Conservation (phyloP, 148 eudicot genomes). For the Talinum fruticosum region DNA sequence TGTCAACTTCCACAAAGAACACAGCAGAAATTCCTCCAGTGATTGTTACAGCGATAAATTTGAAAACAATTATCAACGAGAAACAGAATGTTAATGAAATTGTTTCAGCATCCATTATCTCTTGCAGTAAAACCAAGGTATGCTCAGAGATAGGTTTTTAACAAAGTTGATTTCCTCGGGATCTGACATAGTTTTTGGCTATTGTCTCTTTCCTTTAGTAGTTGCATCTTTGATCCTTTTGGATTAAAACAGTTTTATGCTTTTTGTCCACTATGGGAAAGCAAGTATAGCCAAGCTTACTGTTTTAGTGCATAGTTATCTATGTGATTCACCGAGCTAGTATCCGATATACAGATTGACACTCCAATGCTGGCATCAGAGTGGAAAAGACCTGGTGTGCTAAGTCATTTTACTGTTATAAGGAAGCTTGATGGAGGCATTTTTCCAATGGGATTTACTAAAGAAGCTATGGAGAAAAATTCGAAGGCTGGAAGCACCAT, state of each 20-base stretch:
- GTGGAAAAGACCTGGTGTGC: conserved; percentile 77
- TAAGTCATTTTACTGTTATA: conserved; percentile 82
- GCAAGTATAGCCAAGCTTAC: not conserved
- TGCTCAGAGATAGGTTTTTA: not conserved
- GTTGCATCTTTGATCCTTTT: not conserved
- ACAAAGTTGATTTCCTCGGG: not conserved
- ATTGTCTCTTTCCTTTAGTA: conserved; percentile 1
- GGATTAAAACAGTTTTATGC: not conserved
- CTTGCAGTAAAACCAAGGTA: conserved; percentile 90
- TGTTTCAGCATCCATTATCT: conserved; percentile 85
- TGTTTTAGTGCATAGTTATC: not conserved
- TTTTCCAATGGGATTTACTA: conserved; percentile 75
- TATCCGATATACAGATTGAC: conserved; percentile 65
- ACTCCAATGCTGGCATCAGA: conserved; percentile 76
- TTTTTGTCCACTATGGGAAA: not conserved
- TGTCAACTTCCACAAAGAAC: conserved; percentile 48
- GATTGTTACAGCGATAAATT: conserved; percentile 77
- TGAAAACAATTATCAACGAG: conserved; percentile 79
- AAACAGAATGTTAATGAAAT: conserved; percentile 81
- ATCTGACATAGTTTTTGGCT: not conserved
- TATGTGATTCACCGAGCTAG: conserved; percentile 1
- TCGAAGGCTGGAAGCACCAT: conserved; percentile 60
- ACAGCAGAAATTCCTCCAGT: conserved; percentile 81
- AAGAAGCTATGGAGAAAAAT: conserved; percentile 67
- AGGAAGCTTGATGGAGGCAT: conserved; percentile 89